A percentile compares a stretch with the other conserved stretches of the same genome.
Conservation (phyloP, 148 eudicot genomes). For the Rhododendron simsii region DNA sequence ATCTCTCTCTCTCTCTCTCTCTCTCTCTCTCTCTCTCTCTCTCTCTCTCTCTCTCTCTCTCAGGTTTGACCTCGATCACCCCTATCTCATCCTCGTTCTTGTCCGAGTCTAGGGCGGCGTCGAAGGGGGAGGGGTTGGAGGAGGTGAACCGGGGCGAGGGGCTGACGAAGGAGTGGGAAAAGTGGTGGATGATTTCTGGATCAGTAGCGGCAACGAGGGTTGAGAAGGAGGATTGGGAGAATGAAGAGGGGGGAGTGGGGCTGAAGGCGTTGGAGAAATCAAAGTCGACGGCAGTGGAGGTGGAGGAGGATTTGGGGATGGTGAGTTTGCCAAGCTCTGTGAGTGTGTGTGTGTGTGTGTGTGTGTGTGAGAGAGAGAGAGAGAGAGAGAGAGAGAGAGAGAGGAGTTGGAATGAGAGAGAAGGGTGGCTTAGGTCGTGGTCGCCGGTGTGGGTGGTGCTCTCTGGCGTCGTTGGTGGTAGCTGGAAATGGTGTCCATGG, state of each 20-base stretch:
- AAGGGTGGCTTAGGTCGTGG: too few relatives aligned
- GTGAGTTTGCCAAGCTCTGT: constrained; percentile 50
- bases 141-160: constrained; percentile 60
- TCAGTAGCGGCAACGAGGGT: constrained; percentile 7
- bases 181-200: constrained; percentile 57
- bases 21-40: too few relatives aligned
- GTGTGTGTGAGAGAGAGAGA: too few relatives aligned
- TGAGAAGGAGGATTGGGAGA: constrained; percentile 15
- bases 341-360: constrained; percentile 7
- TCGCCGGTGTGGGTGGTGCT: too few relatives aligned
- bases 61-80: constrained; percentile 15
- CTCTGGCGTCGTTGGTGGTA: too few relatives aligned
- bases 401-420: too few relatives aligned
- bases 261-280: constrained; percentile 68
- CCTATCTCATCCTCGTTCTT: constrained; percentile 9
- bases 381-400: too few relatives aligned
- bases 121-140: constrained; percentile 37
- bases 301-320: constrained; percentile 49
- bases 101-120: constrained; percentile 8
- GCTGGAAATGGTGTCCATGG: too few relatives aligned
- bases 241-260: constrained; percentile 23
- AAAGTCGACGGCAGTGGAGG: constrained; percentile 42
- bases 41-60: background rate
- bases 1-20: too few relatives aligned
- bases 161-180: constrained; percentile 77